Conservation (phyloP, 2,329 filamentous ascomycete genomes). For the Anisogramma anomala region DNA sequence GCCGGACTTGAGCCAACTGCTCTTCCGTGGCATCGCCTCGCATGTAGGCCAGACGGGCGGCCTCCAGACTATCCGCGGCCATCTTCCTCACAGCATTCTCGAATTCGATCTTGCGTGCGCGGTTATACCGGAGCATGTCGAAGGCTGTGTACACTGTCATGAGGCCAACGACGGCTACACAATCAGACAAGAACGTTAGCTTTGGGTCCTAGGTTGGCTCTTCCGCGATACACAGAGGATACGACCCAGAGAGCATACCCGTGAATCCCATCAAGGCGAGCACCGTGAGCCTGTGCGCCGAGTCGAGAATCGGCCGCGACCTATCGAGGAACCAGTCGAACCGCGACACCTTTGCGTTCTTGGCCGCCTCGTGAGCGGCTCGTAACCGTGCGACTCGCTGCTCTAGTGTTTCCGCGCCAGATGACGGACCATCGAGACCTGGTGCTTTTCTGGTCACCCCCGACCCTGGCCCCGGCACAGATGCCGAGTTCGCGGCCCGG, state of each 20-base stretch:
- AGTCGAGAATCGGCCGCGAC: constrained; percentile 41
- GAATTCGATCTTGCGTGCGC: constrained; percentile 48
- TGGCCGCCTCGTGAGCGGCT: constrained; percentile 55
- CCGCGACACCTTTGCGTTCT: constrained; percentile 43
- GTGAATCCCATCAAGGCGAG: constrained; percentile 44
- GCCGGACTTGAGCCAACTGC: constrained; percentile 45
- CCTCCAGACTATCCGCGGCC: constrained; percentile 42
- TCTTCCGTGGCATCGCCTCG: constrained; percentile 44
- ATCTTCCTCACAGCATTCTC: constrained; percentile 42
- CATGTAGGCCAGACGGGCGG: constrained; percentile 49
- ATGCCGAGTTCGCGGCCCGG: constrained; percentile 6
- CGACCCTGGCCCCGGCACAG: constrained; percentile 15
- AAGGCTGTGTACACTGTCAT: constrained; percentile 47
- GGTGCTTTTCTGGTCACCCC: constrained; percentile 6
- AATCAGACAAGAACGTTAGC: constrained; percentile 4
- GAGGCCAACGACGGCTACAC: constrained; percentile 40
- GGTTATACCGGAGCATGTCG: constrained; percentile 52
- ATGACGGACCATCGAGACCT: constrained; percentile 4
- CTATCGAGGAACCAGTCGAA: constrained; percentile 38
- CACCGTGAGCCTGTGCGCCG: constrained; percentile 44
- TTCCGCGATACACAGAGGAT: not conserved
- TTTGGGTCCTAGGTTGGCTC: not conserved
- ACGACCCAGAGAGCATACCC: constrained; percentile 27
- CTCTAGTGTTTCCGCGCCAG: constrained; percentile 48
- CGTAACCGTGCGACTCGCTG: constrained; percentile 58